Evolutionary conservation across 345 rosid genomes (phyloP).

Genomic region (Populus nigra): DNA sequence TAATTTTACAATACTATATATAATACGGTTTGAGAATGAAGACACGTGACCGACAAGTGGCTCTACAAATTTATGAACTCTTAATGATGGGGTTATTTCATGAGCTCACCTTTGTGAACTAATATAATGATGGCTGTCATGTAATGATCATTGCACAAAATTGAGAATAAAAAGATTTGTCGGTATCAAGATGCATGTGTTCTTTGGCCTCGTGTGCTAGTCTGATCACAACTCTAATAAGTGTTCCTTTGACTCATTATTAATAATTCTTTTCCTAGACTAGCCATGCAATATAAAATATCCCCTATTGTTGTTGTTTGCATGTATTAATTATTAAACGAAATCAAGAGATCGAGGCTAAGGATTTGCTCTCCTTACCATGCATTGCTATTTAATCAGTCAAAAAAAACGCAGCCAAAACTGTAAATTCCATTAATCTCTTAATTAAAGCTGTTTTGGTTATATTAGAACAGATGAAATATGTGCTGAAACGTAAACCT

Average conservation of each 20-base stretch:
- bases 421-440: neutral
- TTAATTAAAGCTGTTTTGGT: neutral
- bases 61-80: conserved; percentile 24
- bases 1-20: neutral
- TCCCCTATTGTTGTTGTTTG: neutral
- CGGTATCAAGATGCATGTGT: conserved; percentile 14
- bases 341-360: neutral
- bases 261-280: conserved; percentile 18
- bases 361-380: neutral
- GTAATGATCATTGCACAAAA: conserved; percentile 23
- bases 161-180: conserved; percentile 3
- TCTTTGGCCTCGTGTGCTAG: conserved; percentile 42
- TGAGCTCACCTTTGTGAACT: conserved; percentile 28
- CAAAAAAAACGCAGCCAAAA: conserved; percentile 3
- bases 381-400: neutral
- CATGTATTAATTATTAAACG: conserved; percentile 22
- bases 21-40: conserved; percentile 1
- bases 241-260: conserved; percentile 38
- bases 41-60: conserved; percentile 32
- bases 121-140: conserved; percentile 22
- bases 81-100: conserved; percentile 36
- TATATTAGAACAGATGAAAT: neutral
- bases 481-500: neutral
- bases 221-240: conserved; percentile 31
- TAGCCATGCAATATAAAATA: conserved; percentile 20